Conservation (phyloP, 169 alveolate species). For the Plasmodium gaboni region DNA sequence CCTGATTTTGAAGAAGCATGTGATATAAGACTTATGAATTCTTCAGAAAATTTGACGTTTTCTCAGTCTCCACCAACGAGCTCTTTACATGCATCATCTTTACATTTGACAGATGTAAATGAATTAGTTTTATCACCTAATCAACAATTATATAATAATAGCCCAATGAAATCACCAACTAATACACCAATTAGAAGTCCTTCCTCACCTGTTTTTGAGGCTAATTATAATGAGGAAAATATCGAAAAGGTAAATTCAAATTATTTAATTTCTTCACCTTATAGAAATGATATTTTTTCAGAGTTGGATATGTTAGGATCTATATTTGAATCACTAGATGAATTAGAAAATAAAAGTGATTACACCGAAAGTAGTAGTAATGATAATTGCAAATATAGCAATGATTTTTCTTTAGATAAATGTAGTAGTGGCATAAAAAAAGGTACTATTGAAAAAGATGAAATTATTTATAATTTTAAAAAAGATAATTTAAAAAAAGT, state of each 20-base stretch:
- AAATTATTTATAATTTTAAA: slow-evolving; percentile 68
- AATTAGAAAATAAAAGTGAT: slow-evolving; percentile 62
- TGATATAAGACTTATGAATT: slow-evolving; percentile 68
- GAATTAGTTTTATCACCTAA: slow-evolving; percentile 71
- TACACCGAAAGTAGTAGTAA: slow-evolving; percentile 61
- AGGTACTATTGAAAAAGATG: slow-evolving; percentile 44
- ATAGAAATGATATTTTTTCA: slow-evolving; percentile 66
- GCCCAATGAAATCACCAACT: slow-evolving; percentile 60
- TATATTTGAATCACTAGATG: slow-evolving; percentile 67
- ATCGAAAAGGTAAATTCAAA: slow-evolving; percentile 67
- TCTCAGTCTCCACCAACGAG: slow-evolving; percentile 76
- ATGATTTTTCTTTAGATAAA: slow-evolving; percentile 48
- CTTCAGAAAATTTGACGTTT: slow-evolving; percentile 65
- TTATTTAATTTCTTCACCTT: slow-evolving; percentile 62
- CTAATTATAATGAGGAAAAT: slow-evolving; percentile 65
- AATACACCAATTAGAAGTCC: slow-evolving; percentile 17
- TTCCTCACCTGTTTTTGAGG: slow-evolving; percentile 52
- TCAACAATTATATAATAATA: slow-evolving; percentile 59
- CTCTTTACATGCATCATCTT: slow-evolving; percentile 65
- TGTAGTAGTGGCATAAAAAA: slow-evolving; percentile 20
- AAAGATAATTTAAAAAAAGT: slow-evolving; percentile 54
- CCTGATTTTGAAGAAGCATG: slow-evolving; percentile 77
- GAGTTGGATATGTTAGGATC: slow-evolving; percentile 72
- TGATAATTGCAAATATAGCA: slow-evolving; percentile 32
- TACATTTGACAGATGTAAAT: slow-evolving; percentile 73